phyloP scores from a whole-genome alignment of 257 asterid genomes.

The Nicotiana benthamiana region DNA sequence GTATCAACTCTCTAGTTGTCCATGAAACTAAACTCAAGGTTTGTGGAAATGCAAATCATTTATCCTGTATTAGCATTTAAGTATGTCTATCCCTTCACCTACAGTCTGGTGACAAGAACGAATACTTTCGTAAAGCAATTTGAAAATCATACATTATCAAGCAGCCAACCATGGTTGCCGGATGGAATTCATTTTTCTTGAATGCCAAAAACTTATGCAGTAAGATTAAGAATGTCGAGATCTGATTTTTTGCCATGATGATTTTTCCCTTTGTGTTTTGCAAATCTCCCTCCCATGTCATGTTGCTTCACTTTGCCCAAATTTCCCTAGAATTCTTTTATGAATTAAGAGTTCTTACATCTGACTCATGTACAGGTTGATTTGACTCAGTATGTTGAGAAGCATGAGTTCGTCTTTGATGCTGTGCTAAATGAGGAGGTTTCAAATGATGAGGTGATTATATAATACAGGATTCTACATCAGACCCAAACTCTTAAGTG shows the following conservation, averaged over 20 bases:
- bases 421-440: conserved; percentile 97
- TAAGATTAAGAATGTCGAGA: not conserved
- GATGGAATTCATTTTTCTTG: not conserved
- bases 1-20: conserved; percentile 56
- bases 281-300: not conserved
- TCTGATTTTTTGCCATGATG: not conserved
- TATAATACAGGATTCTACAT: not conserved
- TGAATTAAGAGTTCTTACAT: conserved; percentile 8
- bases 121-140: not conserved
- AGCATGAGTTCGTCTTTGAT: conserved; percentile 96
- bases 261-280: not conserved
- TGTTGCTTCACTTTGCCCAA: not conserved
- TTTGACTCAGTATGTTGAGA: conserved; percentile 88
- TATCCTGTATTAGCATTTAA: not conserved
- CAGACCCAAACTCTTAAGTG: not conserved
- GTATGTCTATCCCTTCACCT: not conserved
- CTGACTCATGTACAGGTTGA: conserved; percentile 62
- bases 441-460: conserved; percentile 90
- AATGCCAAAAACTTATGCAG: not conserved
- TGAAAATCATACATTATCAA: not conserved
- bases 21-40: conserved; percentile 95
- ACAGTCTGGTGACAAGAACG: not conserved
- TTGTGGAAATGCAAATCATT: conserved; percentile 2
- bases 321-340: not conserved
- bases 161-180: not conserved